Evolutionary conservation across 257 asterid genomes (phyloP).

Genomic region (Gynochthodes officinalis): DNA sequence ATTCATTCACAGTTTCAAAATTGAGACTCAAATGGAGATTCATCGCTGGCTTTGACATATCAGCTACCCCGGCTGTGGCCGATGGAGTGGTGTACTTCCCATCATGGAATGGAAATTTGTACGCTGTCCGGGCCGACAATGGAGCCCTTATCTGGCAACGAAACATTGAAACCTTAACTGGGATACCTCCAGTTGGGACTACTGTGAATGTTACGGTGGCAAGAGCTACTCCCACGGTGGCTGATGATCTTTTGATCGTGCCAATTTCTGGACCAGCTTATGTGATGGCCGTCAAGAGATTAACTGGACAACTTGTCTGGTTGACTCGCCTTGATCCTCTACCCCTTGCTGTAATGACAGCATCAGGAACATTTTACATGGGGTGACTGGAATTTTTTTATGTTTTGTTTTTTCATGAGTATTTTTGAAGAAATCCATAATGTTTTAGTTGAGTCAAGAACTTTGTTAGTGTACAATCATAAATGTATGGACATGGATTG

Average conservation of each 20-base stretch:
- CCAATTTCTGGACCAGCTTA: constrained; percentile 62
- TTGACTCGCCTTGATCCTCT: constrained; percentile 47
- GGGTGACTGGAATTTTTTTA: constrained; percentile 49
- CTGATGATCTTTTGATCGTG: constrained; percentile 40
- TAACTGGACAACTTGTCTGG: constrained; percentile 56
- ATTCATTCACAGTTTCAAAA: constrained; percentile 26
- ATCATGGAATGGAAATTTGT: constrained; percentile 70
- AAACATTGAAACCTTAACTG: constrained; percentile 49
- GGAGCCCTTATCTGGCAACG: constrained; percentile 64
- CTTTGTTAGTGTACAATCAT: too few relatives aligned
- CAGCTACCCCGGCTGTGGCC: constrained; percentile 66
- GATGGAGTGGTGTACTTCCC: constrained; percentile 60
- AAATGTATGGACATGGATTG: too few relatives aligned
- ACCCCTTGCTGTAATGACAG: constrained; percentile 42
- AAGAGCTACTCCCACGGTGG: constrained; percentile 69
- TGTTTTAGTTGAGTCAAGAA: too few relatives aligned
- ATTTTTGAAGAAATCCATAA: too few relatives aligned
- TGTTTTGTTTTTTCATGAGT: too few relatives aligned
- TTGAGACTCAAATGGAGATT: constrained; percentile 55
- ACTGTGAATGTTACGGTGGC: constrained; percentile 48
- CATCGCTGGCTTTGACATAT: constrained; percentile 64
- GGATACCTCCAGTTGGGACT: constrained; percentile 39
- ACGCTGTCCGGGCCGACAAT: constrained; percentile 48
- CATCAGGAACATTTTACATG: constrained; percentile 45
- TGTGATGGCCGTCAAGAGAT: constrained; percentile 47